Evolutionary conservation across 768 basidiomycete genomes (phyloP), one percentile per base, ranked within the genome.

Genomic region (Paxillus involutus): DNA sequence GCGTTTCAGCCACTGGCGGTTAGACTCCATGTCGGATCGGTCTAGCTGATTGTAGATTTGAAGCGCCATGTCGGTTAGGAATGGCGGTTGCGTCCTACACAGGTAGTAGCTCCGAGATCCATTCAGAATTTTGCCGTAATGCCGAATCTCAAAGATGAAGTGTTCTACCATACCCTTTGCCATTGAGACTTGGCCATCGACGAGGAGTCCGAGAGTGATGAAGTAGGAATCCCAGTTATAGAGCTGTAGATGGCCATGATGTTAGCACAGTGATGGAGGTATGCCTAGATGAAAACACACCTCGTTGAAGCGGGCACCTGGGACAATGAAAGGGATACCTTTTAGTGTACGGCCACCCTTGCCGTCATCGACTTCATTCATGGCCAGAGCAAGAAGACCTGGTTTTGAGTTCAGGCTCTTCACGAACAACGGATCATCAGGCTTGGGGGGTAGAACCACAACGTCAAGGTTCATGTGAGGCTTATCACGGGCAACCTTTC

Each of bases 141-240:
- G 91, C 75, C 86, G 93, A 78, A 99, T 97, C 78, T 98, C 94
- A 69, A 98, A 99, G 66, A 97, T 90, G 75, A 98, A 99, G 71
- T 99, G 96, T 51, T 98, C 97, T 42, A 98, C 94, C 85, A 98
- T 94, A 63, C 94, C 92, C 72, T 94, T 93, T 17, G 97, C 96
- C 85, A 98, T 90, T 54, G 86, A 82, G 29, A 96, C 85, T 63
- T 94, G 88, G 26, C 94, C 95, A 65, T 99, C 96, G 21, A 98
- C 92, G 8, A 99, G 83, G 29, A 99, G 82, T 14, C 96, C 96
- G 24, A 98, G 84, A 8, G 90, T 79, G 64, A 96, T 93, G 70
- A 97, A 97, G 75, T 95, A 95, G 7, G 90, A 92, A 71, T 95
- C 92, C 92, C 92, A 94, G 68, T 94, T 94, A 74, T 94, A 94